Evolutionary conservation across 2,329 filamentous ascomycete genomes (phyloP), one percentile per base, ranked within the genome.

Genomic region (Paraphoma sp.): DNA sequence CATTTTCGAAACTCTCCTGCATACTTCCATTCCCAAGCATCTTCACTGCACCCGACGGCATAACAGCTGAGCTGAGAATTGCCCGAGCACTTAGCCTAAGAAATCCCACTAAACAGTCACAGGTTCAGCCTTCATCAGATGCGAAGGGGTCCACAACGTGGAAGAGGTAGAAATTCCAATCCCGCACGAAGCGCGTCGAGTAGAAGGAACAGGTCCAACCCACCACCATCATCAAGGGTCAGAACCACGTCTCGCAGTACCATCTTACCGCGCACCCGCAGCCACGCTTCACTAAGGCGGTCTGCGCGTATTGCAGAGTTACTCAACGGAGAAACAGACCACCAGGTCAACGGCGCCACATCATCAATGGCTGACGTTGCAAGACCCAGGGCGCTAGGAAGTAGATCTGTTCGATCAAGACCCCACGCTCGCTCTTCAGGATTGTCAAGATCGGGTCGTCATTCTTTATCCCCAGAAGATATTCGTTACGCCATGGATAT

Each of bases 401-500:
- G 69, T 54, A 67, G 67, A 54, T 67, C 73, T 40, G 69, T 69
- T 48, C 62, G 67, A 58, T 70, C 72, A 54, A 65, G 69, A 52
- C 71, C 68, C 58, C 67, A 68, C 50, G 54, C 60, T 53, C 69
- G 62, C 51, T 60, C 56, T 30, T 60, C 62, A 45, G 62, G 56
- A 45, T 66, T 65, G 44, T 67, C 70, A 55, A 67, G 69, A 59
- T 64, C 69, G 36, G 63, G 56, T 30, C 67, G 65, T 36, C 58
- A 63, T 45, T 63, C 65, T 10, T 33, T 61, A 46, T 68, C 70
- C 9, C 65, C 68, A 49, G 68, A 70, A 41, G 70, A 73, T 12
- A 73, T 73, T 17, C 59, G 63, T 18, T 77, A 76, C 69, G 69
- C 63, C 49, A 77, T 77, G 75, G 75, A 77, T 51, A 71, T 77